Percentiles rank a stretch among this genome's conserved stretches.
Evolutionary conservation across 371 early-diverging fungal genomes (phyloP).

Genomic region (Coemansia sp.): DNA sequence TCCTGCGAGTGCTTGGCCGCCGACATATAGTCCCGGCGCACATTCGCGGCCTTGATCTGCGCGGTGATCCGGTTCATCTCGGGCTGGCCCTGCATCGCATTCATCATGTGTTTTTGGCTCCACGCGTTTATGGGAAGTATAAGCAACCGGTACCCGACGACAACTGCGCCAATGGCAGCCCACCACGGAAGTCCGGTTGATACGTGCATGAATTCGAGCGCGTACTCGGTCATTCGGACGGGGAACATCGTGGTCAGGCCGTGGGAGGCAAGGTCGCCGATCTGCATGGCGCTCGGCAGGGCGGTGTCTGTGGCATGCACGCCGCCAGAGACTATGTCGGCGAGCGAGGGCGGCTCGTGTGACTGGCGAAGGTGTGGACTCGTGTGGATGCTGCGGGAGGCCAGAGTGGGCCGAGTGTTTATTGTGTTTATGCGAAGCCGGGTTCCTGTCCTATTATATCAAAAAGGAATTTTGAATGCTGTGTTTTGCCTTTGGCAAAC

Average conservation of each 20-base stretch:
- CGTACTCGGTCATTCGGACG: constrained; percentile 70
- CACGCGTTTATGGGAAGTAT: constrained; percentile 77
- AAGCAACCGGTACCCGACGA: constrained; percentile 68
- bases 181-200: constrained; percentile 91
- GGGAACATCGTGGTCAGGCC: constrained; percentile 77
- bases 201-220: constrained; percentile 79
- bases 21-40: constrained; percentile 59
- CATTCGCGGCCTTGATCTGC: constrained; percentile 61
- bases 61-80: constrained; percentile 68
- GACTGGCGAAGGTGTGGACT: not conserved
- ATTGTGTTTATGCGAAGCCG: not conserved
- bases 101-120: constrained; percentile 62
- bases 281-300: constrained; percentile 57
- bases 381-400: constrained; percentile 9
- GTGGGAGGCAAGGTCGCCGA: constrained; percentile 77
- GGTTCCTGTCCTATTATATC: constrained; percentile 1
- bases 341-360: not conserved
- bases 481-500: too few relatives aligned
- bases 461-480: not conserved
- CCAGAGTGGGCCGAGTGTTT: not conserved
- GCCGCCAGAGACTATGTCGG: not conserved
- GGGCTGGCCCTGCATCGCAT: constrained; percentile 51
- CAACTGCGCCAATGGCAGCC: constrained; percentile 76
- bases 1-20: constrained; percentile 59
- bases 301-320: constrained; percentile 18